Evolutionary conservation across 768 basidiomycete species (phyloP), one percentile per base, ranked within the genome.

Genomic region (Rubroboletus pulcherrimus): DNA sequence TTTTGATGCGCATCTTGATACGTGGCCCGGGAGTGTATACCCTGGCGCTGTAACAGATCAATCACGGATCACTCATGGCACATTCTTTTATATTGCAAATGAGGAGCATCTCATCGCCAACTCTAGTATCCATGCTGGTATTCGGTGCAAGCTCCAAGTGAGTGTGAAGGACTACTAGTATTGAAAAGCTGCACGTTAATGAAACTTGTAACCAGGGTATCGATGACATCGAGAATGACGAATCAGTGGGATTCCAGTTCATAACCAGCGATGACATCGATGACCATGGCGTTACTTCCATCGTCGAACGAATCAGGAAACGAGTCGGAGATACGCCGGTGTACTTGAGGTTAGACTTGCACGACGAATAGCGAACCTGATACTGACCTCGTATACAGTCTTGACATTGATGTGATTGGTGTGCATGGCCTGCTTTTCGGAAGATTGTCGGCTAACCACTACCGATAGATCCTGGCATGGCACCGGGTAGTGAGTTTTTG

Each of bases 341-440:
- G 2, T 92, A 92, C 69, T 74, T 94, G 41, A 84, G 81, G 81
- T 78, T n/a, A 45, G 60, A 11, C 14, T 43, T 48, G n/a, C 45
- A 12, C 39, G 12, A 29, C 34, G 7, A 11, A 42, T 15, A 33
- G 29, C 26, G 1, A 19, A 51, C 31, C 33, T 40, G 34, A 42
- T 11, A 19, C 41, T 62, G 45, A 63, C 33, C 15, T 35, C 14
- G 1, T 12, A 15, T 40, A 38, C 21, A 88, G 86, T 66, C 70
- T 91, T 48, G 91, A 92, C 68, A 93, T 92, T 26, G 91, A 93
- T 70, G 87, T 89, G 12, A 80, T 91, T 62, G 89, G 87, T 85
- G 57, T 24, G 53, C 42, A n/a, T 17, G 12, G 34, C 4, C 44
- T 29, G 39, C 33, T 37, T 42, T 33, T 45, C 29, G 34, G 33